A percentile compares a stretch with the other conserved stretches of the same genome.
Evolutionary conservation across 2,329 filamentous ascomycete species (phyloP).

Genomic region (Nemania sp.): DNA sequence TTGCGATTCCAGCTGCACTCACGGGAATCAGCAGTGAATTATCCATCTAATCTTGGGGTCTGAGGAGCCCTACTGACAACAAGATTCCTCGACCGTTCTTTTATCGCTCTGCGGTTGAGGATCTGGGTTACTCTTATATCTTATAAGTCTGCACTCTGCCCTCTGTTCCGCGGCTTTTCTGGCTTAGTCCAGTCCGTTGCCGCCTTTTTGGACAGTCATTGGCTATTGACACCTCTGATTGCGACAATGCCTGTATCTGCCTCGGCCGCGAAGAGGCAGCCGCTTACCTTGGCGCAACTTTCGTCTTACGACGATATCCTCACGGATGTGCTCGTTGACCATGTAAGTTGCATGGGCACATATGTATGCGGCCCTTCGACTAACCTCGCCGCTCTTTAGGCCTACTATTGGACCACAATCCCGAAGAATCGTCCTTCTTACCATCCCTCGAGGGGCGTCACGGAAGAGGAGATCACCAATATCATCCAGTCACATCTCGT

Average conservation of each 20-base stretch:
- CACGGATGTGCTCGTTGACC: conserved; percentile 93
- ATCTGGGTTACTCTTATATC: neutral
- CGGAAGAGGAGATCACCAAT: conserved; percentile 63
- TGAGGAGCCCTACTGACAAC: neutral
- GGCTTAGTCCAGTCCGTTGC: conserved; percentile 3
- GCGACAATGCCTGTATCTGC: conserved; percentile 45
- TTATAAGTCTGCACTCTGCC: neutral
- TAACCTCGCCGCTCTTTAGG: conserved; percentile 55
- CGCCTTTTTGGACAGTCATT: conserved; percentile 13
- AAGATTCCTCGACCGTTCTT: conserved; percentile 14
- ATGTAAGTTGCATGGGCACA: conserved; percentile 63
- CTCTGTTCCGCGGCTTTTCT: conserved; percentile 1
- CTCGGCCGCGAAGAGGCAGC: conserved; percentile 62
- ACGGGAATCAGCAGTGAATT: neutral
- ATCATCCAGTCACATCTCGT: conserved; percentile 71
- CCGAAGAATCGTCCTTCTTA: conserved; percentile 92
- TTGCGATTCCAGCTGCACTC: conserved; percentile 2
- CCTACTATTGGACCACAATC: conserved; percentile 95
- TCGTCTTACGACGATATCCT: conserved; percentile 93
- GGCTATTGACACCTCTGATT: neutral
- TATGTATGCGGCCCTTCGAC: conserved; percentile 10
- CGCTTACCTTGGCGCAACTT: conserved; percentile 83
- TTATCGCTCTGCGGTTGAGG: conserved; percentile 1
- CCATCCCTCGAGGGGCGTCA: conserved; percentile 79
- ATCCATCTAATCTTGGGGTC: neutral